A percentile compares a stretch with the other conserved stretches of the same genome.
phyloP scores from a whole-genome alignment of 345 rosid genomes.

The Euphorbia peplus region DNA sequence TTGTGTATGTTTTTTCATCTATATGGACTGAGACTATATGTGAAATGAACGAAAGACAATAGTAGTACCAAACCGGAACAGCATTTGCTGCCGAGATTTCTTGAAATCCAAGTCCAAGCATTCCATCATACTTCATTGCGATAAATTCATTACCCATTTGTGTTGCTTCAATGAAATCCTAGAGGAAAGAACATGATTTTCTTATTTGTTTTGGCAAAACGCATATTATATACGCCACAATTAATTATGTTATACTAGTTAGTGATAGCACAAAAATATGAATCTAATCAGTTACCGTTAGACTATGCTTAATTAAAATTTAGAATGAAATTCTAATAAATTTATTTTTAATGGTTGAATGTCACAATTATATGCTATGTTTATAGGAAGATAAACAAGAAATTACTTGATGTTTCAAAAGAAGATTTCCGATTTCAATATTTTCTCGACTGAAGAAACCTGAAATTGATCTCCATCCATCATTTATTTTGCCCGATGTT shows the following conservation, averaged over 20 bases:
- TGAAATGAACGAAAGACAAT: neutral
- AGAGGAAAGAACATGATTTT: neutral
- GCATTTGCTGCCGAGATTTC: constrained; percentile 66
- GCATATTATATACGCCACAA: too few species aligned
- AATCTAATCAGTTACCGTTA: too few species aligned
- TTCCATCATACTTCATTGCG: constrained; percentile 71
- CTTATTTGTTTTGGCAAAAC: too few species aligned
- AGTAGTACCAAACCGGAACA: constrained; percentile 59
- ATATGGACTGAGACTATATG: neutral
- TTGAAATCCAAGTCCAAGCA: constrained; percentile 76
- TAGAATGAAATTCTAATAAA: too few species aligned
- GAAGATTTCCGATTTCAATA: constrained; percentile 60
- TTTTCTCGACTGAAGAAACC: constrained; percentile 79
- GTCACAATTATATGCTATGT: too few species aligned
- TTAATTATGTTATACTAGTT: too few species aligned
- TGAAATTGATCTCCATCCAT: constrained; percentile 70
- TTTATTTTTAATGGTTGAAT: too few species aligned
- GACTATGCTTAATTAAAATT: too few species aligned
- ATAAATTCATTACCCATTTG: constrained; percentile 52
- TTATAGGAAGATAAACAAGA: neutral
- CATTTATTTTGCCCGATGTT: constrained; percentile 45
- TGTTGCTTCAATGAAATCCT: constrained; percentile 79
- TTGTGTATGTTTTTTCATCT: too few species aligned
- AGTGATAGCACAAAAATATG: too few species aligned
- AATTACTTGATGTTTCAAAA: constrained; percentile 60